Conservation (phyloP, 345 rosid species). For the Trapa incisa region DNA sequence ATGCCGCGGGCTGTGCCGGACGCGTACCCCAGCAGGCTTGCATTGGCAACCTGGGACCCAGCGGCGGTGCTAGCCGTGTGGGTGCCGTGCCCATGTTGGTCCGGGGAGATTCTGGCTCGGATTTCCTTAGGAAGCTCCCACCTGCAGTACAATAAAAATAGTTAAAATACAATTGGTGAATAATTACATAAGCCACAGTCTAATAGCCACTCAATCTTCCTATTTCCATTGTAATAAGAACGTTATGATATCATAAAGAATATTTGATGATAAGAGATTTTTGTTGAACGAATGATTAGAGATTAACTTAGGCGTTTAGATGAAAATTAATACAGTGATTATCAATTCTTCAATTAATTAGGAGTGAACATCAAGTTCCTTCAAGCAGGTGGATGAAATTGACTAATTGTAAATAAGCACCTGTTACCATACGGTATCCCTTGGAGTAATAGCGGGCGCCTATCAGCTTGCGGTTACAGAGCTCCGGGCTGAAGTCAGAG, state of each 20-base stretch:
- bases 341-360: neutral
- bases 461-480: conserved; percentile 66
- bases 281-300: no score
- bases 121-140: conserved; percentile 25
- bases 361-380: neutral
- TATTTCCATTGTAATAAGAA: no score
- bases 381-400: neutral
- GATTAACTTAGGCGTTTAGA: no score
- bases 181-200: no score
- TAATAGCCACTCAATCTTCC: no score
- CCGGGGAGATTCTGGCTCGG: conserved; percentile 66
- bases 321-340: no score
- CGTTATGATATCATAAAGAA: no score
- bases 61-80: conserved; percentile 85
- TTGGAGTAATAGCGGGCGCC: conserved; percentile 76
- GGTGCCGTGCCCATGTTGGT: conserved; percentile 74
- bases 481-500: conserved; percentile 44
- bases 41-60: conserved; percentile 54
- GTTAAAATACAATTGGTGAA: no score
- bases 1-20: conserved; percentile 74
- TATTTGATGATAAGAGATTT: no score
- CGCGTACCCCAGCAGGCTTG: conserved; percentile 76
- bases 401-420: conserved; percentile 3
- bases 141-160: conserved; percentile 3
- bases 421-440: conserved; percentile 58